A percentile compares a stretch with the other conserved stretches of the same genome.
Conservation (phyloP, 2,329 filamentous ascomycete species). For the Dothidotthia symphoricarpi region DNA sequence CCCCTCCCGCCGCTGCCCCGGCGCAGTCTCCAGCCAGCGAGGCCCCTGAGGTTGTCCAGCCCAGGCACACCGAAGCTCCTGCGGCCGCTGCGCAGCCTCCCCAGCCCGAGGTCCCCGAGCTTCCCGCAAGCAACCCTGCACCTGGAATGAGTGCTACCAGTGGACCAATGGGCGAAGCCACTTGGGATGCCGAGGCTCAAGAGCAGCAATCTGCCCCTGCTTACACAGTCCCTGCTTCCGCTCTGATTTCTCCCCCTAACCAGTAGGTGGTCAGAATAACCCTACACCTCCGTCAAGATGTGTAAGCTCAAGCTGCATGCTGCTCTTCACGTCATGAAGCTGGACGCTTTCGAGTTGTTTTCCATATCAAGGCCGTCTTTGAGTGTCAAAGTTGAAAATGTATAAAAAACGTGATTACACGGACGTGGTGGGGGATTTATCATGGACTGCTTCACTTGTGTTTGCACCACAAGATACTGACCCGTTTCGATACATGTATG, state of each 20-base stretch:
- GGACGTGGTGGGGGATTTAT: too few relatives aligned
- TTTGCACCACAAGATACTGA: too few relatives aligned
- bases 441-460: too few relatives aligned
- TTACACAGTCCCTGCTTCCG: constrained; percentile 10
- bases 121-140: constrained; percentile 30
- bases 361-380: constrained; percentile 1
- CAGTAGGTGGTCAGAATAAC: too few relatives aligned
- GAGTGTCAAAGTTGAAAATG: background rate
- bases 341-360: too few relatives aligned
- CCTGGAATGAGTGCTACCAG: constrained; percentile 43
- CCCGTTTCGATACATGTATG: too few relatives aligned
- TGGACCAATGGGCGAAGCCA: constrained; percentile 38
- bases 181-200: constrained; percentile 27
- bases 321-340: too few relatives aligned
- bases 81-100: constrained; percentile 9
- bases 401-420: too few relatives aligned
- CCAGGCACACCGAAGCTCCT: constrained; percentile 1
- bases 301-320: too few relatives aligned
- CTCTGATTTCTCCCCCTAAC: constrained; percentile 6
- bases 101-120: background rate
- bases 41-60: background rate
- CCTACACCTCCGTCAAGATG: too few relatives aligned
- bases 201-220: constrained; percentile 15
- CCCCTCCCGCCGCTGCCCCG: constrained; percentile 18
- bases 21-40: constrained; percentile 4